phyloP scores from a whole-genome alignment of 2,329 filamentous ascomycete species.

The Nemania serpens region DNA sequence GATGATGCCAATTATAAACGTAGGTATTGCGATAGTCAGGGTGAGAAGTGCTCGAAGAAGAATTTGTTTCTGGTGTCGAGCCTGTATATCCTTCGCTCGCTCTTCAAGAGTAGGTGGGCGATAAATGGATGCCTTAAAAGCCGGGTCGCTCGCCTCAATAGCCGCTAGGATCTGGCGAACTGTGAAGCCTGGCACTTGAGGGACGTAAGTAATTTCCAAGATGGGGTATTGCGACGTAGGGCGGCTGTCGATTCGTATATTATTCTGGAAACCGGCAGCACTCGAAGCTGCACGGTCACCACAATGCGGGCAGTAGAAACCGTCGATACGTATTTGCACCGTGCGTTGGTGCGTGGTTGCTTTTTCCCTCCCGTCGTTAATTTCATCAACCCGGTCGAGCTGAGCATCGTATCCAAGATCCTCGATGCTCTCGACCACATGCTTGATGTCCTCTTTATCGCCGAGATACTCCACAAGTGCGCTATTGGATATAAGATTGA shows the following conservation, averaged over 20 bases:
- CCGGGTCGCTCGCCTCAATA: slow-evolving; percentile 68
- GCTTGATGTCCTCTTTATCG: slow-evolving; percentile 47
- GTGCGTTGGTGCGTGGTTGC: slow-evolving; percentile 51
- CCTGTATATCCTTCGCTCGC: slow-evolving; percentile 73
- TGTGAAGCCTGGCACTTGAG: slow-evolving; percentile 70
- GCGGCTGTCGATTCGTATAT: slow-evolving; percentile 57
- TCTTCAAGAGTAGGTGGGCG: slow-evolving; percentile 85
- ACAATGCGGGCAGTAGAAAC: slow-evolving; percentile 77
- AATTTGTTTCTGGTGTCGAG: slow-evolving; percentile 70
- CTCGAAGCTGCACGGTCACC: slow-evolving; percentile 61
- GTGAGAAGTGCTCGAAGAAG: slow-evolving; percentile 73
- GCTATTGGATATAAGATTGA: slow-evolving; percentile 71
- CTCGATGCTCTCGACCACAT: slow-evolving; percentile 59
- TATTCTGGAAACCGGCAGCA: slow-evolving; percentile 56
- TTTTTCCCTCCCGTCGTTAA: slow-evolving; percentile 37
- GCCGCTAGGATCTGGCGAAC: slow-evolving; percentile 73
- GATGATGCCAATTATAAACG: slow-evolving; percentile 84
- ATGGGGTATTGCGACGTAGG: slow-evolving; percentile 68
- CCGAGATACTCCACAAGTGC: slow-evolving; percentile 63
- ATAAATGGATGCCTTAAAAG: slow-evolving; percentile 71
- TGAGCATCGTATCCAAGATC: slow-evolving; percentile 69
- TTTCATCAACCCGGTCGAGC: slow-evolving; percentile 55
- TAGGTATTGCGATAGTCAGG: slow-evolving; percentile 73
- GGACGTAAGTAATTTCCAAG: slow-evolving; percentile 71
- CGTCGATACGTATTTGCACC: slow-evolving; percentile 68